Evolutionary conservation across 192 early-diverging fungal genomes (phyloP), one percentile per base, ranked within the genome.

Genomic region (Thamnidium elegans): DNA sequence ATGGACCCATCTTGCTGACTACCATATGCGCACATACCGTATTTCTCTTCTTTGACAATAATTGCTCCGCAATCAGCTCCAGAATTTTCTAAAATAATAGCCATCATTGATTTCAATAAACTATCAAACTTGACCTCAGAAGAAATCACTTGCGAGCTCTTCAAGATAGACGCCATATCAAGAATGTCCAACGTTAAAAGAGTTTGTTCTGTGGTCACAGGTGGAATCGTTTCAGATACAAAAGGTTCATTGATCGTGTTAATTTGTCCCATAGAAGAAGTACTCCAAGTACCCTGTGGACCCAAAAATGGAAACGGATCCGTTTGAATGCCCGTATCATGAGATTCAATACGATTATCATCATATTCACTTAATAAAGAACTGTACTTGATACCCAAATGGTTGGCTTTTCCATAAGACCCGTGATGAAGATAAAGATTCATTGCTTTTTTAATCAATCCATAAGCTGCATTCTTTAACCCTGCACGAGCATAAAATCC

Each of bases 111-210:
- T 32, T 73, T 53, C n/a, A 73, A 32, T 3, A 73, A 23, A 58
- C 71, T 64, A 44, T 73, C 71, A 51, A 73, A 73, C 47, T 67
- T 68, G 9, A 73, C 71, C 63, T 73, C 71, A 13, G 66, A 68
- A 32, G 71, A 73, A 8, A 73, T 73, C 1, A 73, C 71, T 58
- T 73, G 71, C 2, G 65, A 63, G 26, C 71, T 73, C 61, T 73
- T 73, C 7, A 73, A 42, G 17, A 73, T 73, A 1, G 71, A 73
- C 8, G 71, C 71, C 39, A 73, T 58, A 44, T 73, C 71, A n/a
- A 66, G 20, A 52, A 73, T 73, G 59, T 73, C 71, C 8, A 73
- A 21, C 4, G 65, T 68, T 3, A 67, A 36, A 3, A 73, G 55
- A 15, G 71, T 62, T 45, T 73, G 71, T 30, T 73, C 71, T 19